A percentile compares a stretch with the other conserved stretches of the same genome.
Conservation (phyloP, 2,329 filamentous ascomycete genomes). For the Fusarium robinianum region DNA sequence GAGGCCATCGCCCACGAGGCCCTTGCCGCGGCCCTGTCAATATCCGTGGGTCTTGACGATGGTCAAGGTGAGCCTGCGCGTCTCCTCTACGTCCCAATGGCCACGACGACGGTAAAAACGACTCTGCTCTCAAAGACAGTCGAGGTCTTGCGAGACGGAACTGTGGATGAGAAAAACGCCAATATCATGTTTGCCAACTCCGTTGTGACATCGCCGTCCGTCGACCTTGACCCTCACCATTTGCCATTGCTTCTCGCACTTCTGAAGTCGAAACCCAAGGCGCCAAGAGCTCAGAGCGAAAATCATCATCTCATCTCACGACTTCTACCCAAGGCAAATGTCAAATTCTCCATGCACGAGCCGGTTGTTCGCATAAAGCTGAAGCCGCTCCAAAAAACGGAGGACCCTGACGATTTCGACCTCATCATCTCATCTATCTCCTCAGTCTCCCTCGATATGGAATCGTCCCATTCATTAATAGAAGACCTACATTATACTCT, state of each 20-base stretch:
- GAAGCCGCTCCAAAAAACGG: constrained; percentile 70
- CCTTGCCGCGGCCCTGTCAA: constrained; percentile 85
- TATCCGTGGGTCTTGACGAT: constrained; percentile 89
- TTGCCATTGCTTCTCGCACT: constrained; percentile 82
- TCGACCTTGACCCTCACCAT: constrained; percentile 91
- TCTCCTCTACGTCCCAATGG: constrained; percentile 93
- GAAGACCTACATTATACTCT: constrained; percentile 87
- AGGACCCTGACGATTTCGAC: constrained; percentile 82
- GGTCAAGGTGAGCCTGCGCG: constrained; percentile 84
- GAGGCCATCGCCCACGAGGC: constrained; percentile 95
- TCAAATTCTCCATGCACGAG: constrained; percentile 96
- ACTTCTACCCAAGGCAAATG: constrained; percentile 88
- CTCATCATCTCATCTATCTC: constrained; percentile 94
- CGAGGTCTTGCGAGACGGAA: constrained; percentile 73
- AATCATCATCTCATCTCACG: constrained; percentile 77
- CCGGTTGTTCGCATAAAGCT: constrained; percentile 89
- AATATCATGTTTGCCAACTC: constrained; percentile 97
- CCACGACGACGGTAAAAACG: constrained; percentile 91
- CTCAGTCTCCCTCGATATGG: constrained; percentile 87
- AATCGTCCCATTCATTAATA: constrained; percentile 89
- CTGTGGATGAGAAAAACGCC: constrained; percentile 81
- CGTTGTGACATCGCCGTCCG: constrained; percentile 91
- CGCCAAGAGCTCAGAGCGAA: constrained; percentile 44
- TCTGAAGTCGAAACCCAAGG: constrained; percentile 59
- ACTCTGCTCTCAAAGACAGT: constrained; percentile 94